Evolutionary conservation across 2,329 filamentous ascomycete genomes (phyloP), one percentile per base, ranked within the genome.

Genomic region (Thelonectria rubi): DNA sequence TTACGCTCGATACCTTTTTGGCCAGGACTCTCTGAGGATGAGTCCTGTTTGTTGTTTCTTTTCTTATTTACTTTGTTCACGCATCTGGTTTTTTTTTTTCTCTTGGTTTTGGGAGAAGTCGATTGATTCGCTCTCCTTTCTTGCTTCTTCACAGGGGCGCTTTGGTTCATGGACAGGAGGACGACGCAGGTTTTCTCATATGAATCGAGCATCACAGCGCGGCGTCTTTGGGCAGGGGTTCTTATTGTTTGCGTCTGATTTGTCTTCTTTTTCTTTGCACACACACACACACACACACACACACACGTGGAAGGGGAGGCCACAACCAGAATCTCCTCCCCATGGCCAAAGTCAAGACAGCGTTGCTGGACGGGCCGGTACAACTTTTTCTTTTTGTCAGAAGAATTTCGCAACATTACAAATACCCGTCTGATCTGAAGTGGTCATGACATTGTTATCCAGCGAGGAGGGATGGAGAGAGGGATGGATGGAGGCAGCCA

Each of bases 351-450:
- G 39, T 55, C 18, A 37, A 37, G 39, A 6, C 10, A 21, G 18
- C 18, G 3, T 9, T n/a, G 59, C 65, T 57, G 66, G 63, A 65
- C 59, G 49, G 66, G 53, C 60, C 60, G 57, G 34, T 48, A 49
- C 46, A 51, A 46, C 45, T 63, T 34, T 50, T 48, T 40, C 60
- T 58, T 47, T n/a, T 69, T 66, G 21, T 37, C 65, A 55, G 63
- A 60, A 65, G 50, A 43, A 37, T 55, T 15, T 47, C 24, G 49
- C 55, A 39, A 65, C 58, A 60, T 3, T 12, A 34, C 32, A 66
- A 58, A 60, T 55, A 46, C 45, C 46, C 37, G 51, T 55, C 50
- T 43, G 55, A 62, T 57, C 52, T 32, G 42, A 43, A 32, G 56
- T 18, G 65, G 65, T 66, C 20, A 63, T 58, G 58, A 67, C 53